phyloP scores from a whole-genome alignment of 2,329 filamentous ascomycete genomes.

The Paraconiothyrium sp. region DNA sequence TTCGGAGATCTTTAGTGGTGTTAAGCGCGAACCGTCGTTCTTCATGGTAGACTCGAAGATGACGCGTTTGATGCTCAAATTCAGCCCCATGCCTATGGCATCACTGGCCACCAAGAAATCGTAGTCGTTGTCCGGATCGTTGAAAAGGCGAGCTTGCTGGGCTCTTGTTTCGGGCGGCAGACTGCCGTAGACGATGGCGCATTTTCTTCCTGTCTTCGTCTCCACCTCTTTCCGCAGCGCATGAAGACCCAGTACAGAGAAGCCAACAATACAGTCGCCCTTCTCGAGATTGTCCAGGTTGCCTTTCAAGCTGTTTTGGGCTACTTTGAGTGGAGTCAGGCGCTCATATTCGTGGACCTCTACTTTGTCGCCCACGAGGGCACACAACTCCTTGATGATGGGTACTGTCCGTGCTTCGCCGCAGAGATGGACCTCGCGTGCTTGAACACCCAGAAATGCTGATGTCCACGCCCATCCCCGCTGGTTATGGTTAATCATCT shows the following conservation, averaged over 20 bases:
- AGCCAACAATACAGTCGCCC: constrained; percentile 89
- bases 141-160: constrained; percentile 91
- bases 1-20: constrained; percentile 74
- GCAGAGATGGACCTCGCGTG: constrained; percentile 90
- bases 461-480: constrained; percentile 96
- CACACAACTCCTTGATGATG: constrained; percentile 79
- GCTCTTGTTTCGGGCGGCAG: constrained; percentile 92
- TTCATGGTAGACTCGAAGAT: constrained; percentile 85
- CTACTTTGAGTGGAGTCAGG: constrained; percentile 78
- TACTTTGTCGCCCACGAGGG: constrained; percentile 81
- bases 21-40: constrained; percentile 68
- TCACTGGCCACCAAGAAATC: constrained; percentile 94
- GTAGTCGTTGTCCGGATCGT: constrained; percentile 94
- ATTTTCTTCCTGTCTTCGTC: constrained; percentile 76
- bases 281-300: constrained; percentile 78
- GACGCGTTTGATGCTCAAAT: constrained; percentile 88
- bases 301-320: constrained; percentile 69
- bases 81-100: constrained; percentile 97
- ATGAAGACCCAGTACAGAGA: constrained; percentile 85
- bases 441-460: constrained; percentile 85
- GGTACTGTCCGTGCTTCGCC: constrained; percentile 86
- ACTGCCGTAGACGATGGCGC: constrained; percentile 91
- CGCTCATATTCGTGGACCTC: constrained; percentile 85
- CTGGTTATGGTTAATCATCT: constrained; percentile 86
- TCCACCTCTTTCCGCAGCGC: constrained; percentile 82